These are phyloP conservation scores for Trichoderma atroviride DNA, from an alignment of 2,329 filamentous ascomycete species.

Conservation along the genomic window DNA sequence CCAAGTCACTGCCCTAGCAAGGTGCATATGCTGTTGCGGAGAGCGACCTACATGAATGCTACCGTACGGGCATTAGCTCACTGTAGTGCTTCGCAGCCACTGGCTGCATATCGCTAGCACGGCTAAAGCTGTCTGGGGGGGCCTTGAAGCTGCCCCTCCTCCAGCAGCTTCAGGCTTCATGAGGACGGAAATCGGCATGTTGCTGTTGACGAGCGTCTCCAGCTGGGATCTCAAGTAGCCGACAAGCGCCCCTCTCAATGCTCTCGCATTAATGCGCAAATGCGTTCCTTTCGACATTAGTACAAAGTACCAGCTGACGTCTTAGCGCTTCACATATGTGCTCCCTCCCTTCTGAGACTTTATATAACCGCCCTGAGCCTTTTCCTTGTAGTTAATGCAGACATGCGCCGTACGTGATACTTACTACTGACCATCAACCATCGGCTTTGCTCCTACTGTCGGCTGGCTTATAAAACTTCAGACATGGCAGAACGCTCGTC, in stretches of 20 bases:
- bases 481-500: conserved; percentile 20
- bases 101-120: background rate
- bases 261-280: background rate
- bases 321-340: background rate
- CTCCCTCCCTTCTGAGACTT: background rate
- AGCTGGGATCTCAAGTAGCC: background rate
- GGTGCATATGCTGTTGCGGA: background rate
- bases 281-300: background rate
- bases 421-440: background rate
- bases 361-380: background rate
- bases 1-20: conserved; percentile 1
- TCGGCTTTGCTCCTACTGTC: background rate
- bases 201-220: conserved; percentile 12
- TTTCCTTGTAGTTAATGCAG: background rate
- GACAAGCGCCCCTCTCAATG: background rate
- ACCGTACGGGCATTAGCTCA: background rate
- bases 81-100: background rate
- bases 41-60: background rate
- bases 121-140: background rate
- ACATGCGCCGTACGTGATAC: background rate
- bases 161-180: background rate
- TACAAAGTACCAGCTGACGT: background rate
- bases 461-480: background rate
- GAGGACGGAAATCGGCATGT: background rate
- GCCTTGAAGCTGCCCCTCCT: background rate